Evolutionary conservation across 1,284 basidiomycete species (phyloP).

Genomic region (Moesziomyces sp.): DNA sequence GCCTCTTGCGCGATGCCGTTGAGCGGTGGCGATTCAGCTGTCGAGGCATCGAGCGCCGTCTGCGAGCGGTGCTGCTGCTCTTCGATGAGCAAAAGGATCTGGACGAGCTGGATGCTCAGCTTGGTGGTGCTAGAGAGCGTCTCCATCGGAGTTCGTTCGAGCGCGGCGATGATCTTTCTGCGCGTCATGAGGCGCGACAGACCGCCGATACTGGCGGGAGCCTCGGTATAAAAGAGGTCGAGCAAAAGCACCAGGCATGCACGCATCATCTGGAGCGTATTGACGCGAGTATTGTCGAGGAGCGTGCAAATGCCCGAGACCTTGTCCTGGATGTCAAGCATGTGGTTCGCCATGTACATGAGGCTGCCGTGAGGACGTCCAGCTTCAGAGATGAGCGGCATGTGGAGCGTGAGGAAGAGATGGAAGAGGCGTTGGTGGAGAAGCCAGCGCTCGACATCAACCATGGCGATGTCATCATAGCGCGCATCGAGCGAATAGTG

Average conservation of each 20-base stretch:
- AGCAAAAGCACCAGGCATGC: conserved; percentile 35
- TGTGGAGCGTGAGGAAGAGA: conserved; percentile 37
- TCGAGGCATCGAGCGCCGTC: background rate
- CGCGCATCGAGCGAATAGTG: conserved; percentile 42
- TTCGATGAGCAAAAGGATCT: conserved; percentile 19
- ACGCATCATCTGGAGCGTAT: conserved; percentile 31
- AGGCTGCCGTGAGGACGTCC: conserved; percentile 31
- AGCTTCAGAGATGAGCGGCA: conserved; percentile 37
- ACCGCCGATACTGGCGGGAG: conserved; percentile 17
- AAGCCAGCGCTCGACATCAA: conserved; percentile 42
- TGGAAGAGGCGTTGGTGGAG: conserved; percentile 36
- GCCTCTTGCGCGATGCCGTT: background rate
- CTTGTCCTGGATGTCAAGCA: conserved; percentile 44
- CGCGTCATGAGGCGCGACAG: conserved; percentile 39
- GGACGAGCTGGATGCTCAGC: conserved; percentile 26
- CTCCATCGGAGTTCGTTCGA: conserved; percentile 32
- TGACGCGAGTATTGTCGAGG: conserved; percentile 25
- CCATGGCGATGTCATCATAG: conserved; percentile 20
- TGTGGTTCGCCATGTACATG: conserved; percentile 42
- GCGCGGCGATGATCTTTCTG: conserved; percentile 26
- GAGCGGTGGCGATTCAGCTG: background rate
- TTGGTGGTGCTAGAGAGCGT: conserved; percentile 31
- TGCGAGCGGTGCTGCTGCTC: conserved; percentile 25
- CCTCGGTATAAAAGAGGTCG: conserved; percentile 33
- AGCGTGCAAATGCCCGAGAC: conserved; percentile 19